Conservation (phyloP, 2,329 filamentous ascomycete species). For the Paecilomyces dactylethromorphus region DNA sequence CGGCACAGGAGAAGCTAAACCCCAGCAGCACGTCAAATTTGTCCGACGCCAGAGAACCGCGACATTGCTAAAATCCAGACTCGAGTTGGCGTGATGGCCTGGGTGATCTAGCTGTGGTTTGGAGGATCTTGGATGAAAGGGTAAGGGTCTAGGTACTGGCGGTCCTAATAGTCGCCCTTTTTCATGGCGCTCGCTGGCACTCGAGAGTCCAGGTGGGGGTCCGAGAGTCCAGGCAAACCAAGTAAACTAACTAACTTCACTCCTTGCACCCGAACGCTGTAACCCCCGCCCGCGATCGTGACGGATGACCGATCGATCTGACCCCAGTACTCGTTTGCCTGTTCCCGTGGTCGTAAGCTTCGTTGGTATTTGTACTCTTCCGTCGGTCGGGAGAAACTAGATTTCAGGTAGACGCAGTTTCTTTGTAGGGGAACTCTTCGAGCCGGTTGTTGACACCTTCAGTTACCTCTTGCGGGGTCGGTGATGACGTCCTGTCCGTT, state of each 20-base stretch:
- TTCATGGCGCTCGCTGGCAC: too few species aligned
- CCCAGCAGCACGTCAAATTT: background rate
- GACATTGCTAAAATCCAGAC: background rate
- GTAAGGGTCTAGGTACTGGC: too few species aligned
- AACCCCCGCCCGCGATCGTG: background rate
- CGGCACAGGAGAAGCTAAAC: background rate
- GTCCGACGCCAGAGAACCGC: background rate
- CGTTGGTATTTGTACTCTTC: too few species aligned
- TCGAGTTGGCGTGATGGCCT: background rate
- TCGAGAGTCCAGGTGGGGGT: background rate
- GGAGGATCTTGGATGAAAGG: background rate
- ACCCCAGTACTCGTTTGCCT: background rate
- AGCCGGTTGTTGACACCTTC: background rate
- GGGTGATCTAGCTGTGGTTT: background rate
- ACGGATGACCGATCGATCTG: background rate
- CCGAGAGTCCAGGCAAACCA: background rate
- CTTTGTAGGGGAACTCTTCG: background rate
- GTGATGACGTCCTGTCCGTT: background rate
- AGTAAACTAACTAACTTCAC: too few species aligned
- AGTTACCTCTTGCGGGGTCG: background rate
- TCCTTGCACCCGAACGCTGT: background rate
- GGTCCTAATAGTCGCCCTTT: too few species aligned
- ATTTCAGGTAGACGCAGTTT: background rate
- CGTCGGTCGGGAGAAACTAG: too few species aligned
- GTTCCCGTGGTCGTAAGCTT: too few species aligned